Evolutionary conservation across 1,284 basidiomycete genomes (phyloP), one percentile per base, ranked within the genome.

Genomic region (Mixia osmundae): DNA sequence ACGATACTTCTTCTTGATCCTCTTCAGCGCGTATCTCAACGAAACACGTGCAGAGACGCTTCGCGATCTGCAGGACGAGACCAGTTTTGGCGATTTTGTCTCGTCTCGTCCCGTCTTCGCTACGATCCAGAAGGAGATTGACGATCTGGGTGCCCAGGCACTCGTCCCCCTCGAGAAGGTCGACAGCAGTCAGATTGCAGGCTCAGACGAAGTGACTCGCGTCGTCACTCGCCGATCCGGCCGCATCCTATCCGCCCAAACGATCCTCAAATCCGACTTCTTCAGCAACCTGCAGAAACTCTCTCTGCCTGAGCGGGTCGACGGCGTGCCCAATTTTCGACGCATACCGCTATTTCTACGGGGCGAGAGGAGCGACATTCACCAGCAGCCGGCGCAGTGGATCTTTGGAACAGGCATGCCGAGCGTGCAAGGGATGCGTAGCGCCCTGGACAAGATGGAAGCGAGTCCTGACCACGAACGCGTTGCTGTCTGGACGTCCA

Each of bases 321-420:
- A 91, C 8, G 85, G 85, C 1, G 69, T 82, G 1, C 80, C 87
- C 0, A 94, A 94, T 52, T 91, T 89, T 63, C 67, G 85, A 41
- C 65, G 73, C 11, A 62, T 77, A 4, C 72, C 76, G 1, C 59
- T 91, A 40, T 57, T 76, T 25, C 34, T 44, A n/a, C n/a, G n/a
- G n/a, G n/a, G n/a, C n/a, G n/a, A 9, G 20, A 10, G 5, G 14
- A 11, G 8, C 20, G 5, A 5, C n/a, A 25, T 11, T 22, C 33
- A 25, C 12, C 33, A 5, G 23, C 15, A 15, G 11, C 15, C 10
- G 5, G 15, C 27, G 3, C 73, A 70, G 49, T 74, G 67, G 64
- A 70, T 85, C 9, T 83, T 79, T 47, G 85, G 85, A 51, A 80
- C 80, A 41, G 85, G 80, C 19, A 83, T 85, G 78, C 79, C 80